Percentiles rank a stretch among this genome's conserved stretches.
Conservation (phyloP, 495 filamentous ascomycete species). For the Parachaetomium inaequale region DNA sequence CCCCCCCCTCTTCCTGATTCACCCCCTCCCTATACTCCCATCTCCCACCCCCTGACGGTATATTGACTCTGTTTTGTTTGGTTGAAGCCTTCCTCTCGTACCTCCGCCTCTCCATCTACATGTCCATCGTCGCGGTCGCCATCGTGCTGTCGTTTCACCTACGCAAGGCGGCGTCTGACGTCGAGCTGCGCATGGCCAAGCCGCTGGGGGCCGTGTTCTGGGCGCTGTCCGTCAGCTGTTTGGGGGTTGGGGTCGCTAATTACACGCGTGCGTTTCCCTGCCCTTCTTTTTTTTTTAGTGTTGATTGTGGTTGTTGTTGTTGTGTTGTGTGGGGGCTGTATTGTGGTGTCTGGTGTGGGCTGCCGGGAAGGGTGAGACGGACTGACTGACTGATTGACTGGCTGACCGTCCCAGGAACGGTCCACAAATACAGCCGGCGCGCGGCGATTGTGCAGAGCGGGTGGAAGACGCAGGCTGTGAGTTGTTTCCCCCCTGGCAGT, state of each 20-base stretch:
- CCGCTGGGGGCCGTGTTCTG: conserved; percentile 90
- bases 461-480: conserved; percentile 82
- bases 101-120: conserved; percentile 85
- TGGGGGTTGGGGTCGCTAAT: conserved; percentile 74
- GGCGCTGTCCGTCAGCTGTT: conserved; percentile 69
- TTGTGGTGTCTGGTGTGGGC: no score
- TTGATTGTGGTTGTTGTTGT: no score
- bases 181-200: conserved; percentile 72
- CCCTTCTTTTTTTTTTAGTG: neutral
- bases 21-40: neutral
- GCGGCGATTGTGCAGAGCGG: conserved; percentile 87
- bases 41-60: no score
- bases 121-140: conserved; percentile 82
- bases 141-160: conserved; percentile 94
- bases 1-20: neutral
- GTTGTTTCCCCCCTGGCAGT: conserved; percentile 41
- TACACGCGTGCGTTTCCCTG: conserved; percentile 63
- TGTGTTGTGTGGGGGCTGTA: neutral
- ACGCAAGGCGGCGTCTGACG: conserved; percentile 59
- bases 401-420: conserved; percentile 48
- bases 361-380: neutral
- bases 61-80: no score
- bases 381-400: no score
- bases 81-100: conserved; percentile 92
- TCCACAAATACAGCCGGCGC: conserved; percentile 75